These are phyloP conservation scores for Cyclanthera cordifolia DNA, from an alignment of 306 rosid species.

Conservation along the genomic window DNA sequence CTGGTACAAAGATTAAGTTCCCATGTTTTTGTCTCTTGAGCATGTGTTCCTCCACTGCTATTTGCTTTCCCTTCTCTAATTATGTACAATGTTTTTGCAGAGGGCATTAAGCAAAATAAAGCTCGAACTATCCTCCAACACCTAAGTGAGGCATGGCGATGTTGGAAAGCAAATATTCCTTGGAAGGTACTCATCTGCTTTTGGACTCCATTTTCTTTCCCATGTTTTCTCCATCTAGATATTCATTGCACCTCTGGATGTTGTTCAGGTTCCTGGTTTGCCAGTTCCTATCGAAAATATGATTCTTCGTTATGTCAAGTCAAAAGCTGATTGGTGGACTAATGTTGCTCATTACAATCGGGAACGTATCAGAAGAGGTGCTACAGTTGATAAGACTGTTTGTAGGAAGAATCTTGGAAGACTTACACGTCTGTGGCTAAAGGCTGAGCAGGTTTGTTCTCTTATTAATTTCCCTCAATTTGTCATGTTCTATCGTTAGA, in stretches of 20 bases:
- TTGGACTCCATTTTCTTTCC: neutral
- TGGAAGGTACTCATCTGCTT: constrained; percentile 57
- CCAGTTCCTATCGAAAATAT: constrained; percentile 98
- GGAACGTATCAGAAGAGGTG: constrained; percentile 98
- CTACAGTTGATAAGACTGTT: constrained; percentile 95
- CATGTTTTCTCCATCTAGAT: neutral
- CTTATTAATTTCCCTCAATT: neutral
- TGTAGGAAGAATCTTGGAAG: constrained; percentile 98
- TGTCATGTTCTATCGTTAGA: neutral
- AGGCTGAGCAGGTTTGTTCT: constrained; percentile 77
- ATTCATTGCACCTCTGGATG: neutral
- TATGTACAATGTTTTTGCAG: constrained; percentile 25
- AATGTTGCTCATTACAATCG: constrained; percentile 98
- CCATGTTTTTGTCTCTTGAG: neutral
- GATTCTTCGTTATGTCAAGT: constrained; percentile 97
- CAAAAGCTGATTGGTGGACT: constrained; percentile 99
- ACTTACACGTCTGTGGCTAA: constrained; percentile 92
- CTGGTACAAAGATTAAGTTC: constrained; percentile 31
- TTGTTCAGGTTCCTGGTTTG: constrained; percentile 74
- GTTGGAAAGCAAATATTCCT: constrained; percentile 99
- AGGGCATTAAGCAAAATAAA: constrained; percentile 96
- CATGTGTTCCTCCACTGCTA: neutral
- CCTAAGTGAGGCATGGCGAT: constrained; percentile 99
- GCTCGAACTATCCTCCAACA: constrained; percentile 96
- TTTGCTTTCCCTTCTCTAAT: neutral